Conservation (phyloP, 768 basidiomycete genomes). For the Wakefieldia striispora region DNA sequence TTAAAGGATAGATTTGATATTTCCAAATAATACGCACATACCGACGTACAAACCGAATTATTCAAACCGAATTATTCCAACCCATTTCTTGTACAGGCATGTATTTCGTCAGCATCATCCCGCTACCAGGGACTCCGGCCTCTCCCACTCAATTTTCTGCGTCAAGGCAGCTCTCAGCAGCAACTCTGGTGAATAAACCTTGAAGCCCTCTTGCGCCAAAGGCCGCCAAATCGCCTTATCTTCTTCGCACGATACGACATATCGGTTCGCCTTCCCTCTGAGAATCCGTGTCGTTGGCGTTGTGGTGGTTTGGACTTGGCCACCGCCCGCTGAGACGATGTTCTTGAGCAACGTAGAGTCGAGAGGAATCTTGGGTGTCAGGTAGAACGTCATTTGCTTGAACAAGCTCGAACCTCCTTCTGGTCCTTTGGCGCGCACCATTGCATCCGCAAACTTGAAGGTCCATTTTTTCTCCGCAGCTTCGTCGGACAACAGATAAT, state of each 20-base stretch:
- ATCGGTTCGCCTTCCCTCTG: slow-evolving; percentile 46
- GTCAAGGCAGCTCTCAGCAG: slow-evolving; percentile 60
- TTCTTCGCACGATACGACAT: slow-evolving; percentile 64
- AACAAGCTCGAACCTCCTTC: slow-evolving; percentile 53
- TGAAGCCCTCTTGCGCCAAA: slow-evolving; percentile 46
- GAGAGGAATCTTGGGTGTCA: slow-evolving; percentile 63
- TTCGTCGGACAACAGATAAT: slow-evolving; percentile 59
- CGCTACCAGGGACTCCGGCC: slow-evolving; percentile 25
- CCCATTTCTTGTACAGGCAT: no score
- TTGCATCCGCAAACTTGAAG: slow-evolving; percentile 60
- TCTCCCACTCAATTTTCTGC: slow-evolving; percentile 68
- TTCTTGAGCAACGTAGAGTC: slow-evolving; percentile 63
- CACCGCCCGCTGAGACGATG: slow-evolving; percentile 69
- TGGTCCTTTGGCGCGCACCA: slow-evolving; percentile 52
- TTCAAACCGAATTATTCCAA: no score
- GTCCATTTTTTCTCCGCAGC: slow-evolving; percentile 63
- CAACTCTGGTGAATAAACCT: slow-evolving; percentile 70
- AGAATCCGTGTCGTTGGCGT: slow-evolving; percentile 56
- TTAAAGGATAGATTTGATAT: no score
- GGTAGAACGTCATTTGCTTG: slow-evolving; percentile 65
- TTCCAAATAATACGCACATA: no score
- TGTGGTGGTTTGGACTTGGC: slow-evolving; percentile 53
- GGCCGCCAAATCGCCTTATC: slow-evolving; percentile 69
- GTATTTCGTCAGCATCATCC: neutral
- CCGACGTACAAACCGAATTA: no score